These are phyloP conservation scores for Cytospora paraplurivora DNA, from an alignment of 2,329 filamentous ascomycete genomes.

Conservation along the genomic window DNA sequence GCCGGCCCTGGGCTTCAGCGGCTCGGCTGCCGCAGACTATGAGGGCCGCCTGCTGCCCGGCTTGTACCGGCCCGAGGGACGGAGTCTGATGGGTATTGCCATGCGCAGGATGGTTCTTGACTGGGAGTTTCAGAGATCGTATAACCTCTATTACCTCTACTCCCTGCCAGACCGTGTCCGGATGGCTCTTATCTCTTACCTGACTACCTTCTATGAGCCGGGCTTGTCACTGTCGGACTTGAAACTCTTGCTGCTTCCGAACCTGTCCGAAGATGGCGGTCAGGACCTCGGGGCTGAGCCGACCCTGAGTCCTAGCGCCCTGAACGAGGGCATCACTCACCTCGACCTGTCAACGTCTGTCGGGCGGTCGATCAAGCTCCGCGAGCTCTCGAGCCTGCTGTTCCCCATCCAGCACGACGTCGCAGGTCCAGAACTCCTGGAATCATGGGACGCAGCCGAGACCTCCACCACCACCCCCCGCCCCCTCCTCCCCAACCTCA, in stretches of 20 bases:
- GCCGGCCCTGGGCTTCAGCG: conserved; percentile 23
- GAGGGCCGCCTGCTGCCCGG: conserved; percentile 44
- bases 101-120: conserved; percentile 54
- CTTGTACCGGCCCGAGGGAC: conserved; percentile 44
- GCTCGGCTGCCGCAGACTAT: conserved; percentile 2
- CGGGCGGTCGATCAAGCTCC: conserved; percentile 53
- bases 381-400: conserved; percentile 54
- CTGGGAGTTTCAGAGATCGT: conserved; percentile 58
- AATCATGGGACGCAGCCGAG: conserved; percentile 56
- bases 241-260: conserved; percentile 46
- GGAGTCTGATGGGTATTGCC: conserved; percentile 55
- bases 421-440: conserved; percentile 39
- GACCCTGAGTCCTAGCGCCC: conserved; percentile 30
- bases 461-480: conserved; percentile 35
- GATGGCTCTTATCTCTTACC: conserved; percentile 52
- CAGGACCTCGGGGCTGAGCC: conserved; percentile 30
- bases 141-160: conserved; percentile 59
- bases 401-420: conserved; percentile 42
- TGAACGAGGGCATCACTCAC: conserved; percentile 52
- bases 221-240: conserved; percentile 56
- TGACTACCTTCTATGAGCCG: conserved; percentile 47
- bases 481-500: conserved; percentile 57
- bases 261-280: conserved; percentile 36
- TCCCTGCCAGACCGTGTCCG: conserved; percentile 57
- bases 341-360: conserved; percentile 58